Evolutionary conservation across 805 yeast genomes (phyloP), one percentile per base, ranked within the genome.

Genomic region (Brettanomyces naardenensis): DNA sequence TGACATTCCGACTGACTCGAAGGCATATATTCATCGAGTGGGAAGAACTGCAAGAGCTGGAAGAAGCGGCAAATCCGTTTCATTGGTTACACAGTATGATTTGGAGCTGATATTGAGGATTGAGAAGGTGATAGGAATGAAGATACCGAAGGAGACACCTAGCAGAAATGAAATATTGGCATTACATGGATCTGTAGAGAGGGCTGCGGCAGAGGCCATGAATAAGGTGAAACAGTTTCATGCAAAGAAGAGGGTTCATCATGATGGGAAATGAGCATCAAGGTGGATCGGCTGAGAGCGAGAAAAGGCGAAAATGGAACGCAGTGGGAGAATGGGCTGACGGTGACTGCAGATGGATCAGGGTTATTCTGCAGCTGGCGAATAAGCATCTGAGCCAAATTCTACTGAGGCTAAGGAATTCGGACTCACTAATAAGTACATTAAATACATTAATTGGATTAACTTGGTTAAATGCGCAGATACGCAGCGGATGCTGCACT

Each of bases 1-100:
- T 53, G 97, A 92, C 53, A 75, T 92, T 19, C 98, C 98, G 4
- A 88, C 92, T 0, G 97, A 92, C 54, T 85, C 97, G 3, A 96
- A 92, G 53, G 96, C 92, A 45, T 92, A 86, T 52, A 88, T 92
- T 38, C 98, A 92, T 62, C 71, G 98, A 59, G 95, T 90, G 9
- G 98, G 98, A 66, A 85, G 98, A 75, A 90, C 98, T 10, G 96
- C 97, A 2, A 80, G 96, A 60, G 95, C 95, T 1, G 95, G 95
- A 15, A 73, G 88, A 49, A 76, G 90, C 0, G 95, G 95, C 35
- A 83, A 80, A 56, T 84, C 95, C 3, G 69, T 89, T 14, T 82
- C 95, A 2, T 65, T 89, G 41, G 94, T 88, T 23, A 89, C 97
- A 0, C 98, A 92, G 59, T 92, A 92, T 57, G 98, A 92, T 59